These are phyloP conservation scores for Termitomyces eurrhizus DNA, from an alignment of 768 basidiomycete genomes.

Conservation along the genomic window DNA sequence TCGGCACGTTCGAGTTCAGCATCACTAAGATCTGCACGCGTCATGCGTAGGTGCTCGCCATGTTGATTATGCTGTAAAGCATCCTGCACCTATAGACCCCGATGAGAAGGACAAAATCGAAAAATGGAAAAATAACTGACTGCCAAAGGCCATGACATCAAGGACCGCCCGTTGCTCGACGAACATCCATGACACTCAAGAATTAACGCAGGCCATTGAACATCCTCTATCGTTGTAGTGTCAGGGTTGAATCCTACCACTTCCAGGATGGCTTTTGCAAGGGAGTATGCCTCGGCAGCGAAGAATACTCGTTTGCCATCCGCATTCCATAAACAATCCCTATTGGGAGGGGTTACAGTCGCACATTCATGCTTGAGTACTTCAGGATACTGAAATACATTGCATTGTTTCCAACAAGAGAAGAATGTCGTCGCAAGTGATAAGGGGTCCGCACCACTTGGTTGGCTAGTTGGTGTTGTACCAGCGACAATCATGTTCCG, in stretches of 20 bases:
- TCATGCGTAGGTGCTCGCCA: neutral
- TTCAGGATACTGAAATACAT: neutral
- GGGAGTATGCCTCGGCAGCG: neutral
- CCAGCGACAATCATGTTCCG: neutral
- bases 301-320: neutral
- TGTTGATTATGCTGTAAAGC: neutral
- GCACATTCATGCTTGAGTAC: neutral
- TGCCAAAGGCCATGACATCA: constrained; percentile 9
- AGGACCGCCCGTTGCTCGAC: neutral
- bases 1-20: neutral
- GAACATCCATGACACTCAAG: constrained; percentile 7
- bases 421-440: constrained; percentile 2
- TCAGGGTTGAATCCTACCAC: constrained; percentile 4
- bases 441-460: neutral
- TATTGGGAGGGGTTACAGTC: no score
- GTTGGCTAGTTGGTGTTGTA: neutral
- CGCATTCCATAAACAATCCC: neutral
- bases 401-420: neutral
- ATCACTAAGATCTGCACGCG: neutral
- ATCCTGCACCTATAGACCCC: neutral
- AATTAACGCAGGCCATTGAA: neutral
- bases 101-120: neutral
- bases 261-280: constrained; percentile 2
- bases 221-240: neutral
- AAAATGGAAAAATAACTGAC: neutral